Evolutionary conservation across 2,329 filamentous ascomycete species (phyloP).

Genomic region (Colletotrichum sublineola): DNA sequence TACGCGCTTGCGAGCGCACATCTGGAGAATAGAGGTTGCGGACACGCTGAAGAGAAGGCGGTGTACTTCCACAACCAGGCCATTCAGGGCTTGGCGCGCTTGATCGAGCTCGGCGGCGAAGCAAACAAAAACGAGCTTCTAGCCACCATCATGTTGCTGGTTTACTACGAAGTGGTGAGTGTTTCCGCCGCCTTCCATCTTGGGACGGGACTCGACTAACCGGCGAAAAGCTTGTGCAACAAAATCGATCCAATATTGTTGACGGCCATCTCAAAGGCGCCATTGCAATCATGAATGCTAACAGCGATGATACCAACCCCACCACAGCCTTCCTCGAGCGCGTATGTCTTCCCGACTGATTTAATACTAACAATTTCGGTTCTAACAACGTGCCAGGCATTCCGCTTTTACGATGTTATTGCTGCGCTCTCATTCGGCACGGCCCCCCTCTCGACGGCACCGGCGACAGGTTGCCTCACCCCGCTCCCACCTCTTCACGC

Average conservation of each 20-base stretch:
- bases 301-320: conserved; percentile 59
- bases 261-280: conserved; percentile 73
- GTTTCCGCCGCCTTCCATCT: not conserved
- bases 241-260: conserved; percentile 70
- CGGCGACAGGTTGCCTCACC: conserved; percentile 60
- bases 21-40: conserved; percentile 72
- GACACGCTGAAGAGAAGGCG: conserved; percentile 64
- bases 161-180: conserved; percentile 75
- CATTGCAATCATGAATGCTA: conserved; percentile 70
- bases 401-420: conserved; percentile 76
- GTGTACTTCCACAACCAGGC: conserved; percentile 71
- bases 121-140: conserved; percentile 69
- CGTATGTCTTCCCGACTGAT: conserved; percentile 52
- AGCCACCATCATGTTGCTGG: conserved; percentile 71
- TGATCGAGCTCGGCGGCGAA: conserved; percentile 67
- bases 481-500: conserved; percentile 63
- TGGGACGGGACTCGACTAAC: not conserved
- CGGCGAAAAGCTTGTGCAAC: conserved; percentile 68
- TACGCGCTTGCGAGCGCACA: conserved; percentile 88
- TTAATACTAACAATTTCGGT: not conserved
- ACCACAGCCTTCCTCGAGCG: conserved; percentile 71
- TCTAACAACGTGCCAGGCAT: conserved; percentile 60
- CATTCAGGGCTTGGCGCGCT: conserved; percentile 67
- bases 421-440: conserved; percentile 72
- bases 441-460: conserved; percentile 65